Conservation (phyloP, 2,329 filamentous ascomycete genomes). For the Fusarium nisikadoi region DNA sequence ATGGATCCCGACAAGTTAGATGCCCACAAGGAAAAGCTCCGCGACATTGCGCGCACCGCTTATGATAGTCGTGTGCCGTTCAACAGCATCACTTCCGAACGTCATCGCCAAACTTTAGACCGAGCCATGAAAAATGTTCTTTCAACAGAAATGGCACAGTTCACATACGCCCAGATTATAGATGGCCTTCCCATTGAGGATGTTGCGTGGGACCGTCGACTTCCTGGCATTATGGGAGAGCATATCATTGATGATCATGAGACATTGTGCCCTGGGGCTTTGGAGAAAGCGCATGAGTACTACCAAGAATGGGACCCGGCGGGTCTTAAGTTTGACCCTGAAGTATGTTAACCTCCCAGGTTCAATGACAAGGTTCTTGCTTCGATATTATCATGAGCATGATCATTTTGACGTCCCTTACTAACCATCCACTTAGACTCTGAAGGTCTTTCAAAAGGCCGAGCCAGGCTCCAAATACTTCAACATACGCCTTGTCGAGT, state of each 20-base stretch:
- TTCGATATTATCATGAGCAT: background rate
- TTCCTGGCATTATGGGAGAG: slow-evolving; percentile 17
- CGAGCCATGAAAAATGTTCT: slow-evolving; percentile 13
- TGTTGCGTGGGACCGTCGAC: slow-evolving; percentile 18
- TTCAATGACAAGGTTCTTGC: background rate
- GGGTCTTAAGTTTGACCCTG: slow-evolving; percentile 14
- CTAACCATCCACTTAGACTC: background rate
- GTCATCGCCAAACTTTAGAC: background rate
- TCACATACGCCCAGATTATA: slow-evolving; percentile 33
- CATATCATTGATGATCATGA: slow-evolving; percentile 29
- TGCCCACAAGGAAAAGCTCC: background rate
- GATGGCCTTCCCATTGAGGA: slow-evolving; percentile 26
- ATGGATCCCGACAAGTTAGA: slow-evolving; percentile 5
- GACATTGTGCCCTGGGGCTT: slow-evolving; percentile 1
- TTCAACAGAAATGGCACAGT: background rate
- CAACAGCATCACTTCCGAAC: background rate
- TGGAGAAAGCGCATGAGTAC: background rate
- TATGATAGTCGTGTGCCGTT: background rate
- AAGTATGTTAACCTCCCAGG: background rate
- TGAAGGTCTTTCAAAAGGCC: background rate
- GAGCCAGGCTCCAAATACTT: background rate
- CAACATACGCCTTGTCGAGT: background rate
- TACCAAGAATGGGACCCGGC: slow-evolving; percentile 4
- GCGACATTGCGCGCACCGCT: background rate
- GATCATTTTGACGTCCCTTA: rapidly evolving